Percentiles rank a stretch among this genome's conserved stretches.
phyloP scores from a whole-genome alignment of 495 filamentous ascomycete genomes.

The Neurospora sublineolata region DNA sequence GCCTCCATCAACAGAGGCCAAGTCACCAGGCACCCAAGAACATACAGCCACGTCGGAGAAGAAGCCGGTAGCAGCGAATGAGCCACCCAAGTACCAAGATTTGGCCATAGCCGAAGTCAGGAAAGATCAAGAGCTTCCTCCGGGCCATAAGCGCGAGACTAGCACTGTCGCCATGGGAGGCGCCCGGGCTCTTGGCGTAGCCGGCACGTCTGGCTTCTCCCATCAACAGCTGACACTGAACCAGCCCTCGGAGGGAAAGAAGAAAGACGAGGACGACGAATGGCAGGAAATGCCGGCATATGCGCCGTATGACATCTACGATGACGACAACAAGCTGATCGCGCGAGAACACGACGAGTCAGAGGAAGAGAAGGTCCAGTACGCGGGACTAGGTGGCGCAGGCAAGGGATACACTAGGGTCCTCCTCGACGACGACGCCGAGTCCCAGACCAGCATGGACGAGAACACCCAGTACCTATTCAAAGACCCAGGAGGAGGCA shows the following conservation, averaged over 20 bases:
- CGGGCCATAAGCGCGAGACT: conserved; percentile 20
- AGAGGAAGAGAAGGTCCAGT: conserved; percentile 61
- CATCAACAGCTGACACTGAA: conserved; percentile 67
- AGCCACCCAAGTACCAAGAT: conserved; percentile 11
- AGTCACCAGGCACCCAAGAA: background rate
- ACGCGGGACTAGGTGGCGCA: conserved; percentile 68
- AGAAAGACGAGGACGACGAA: conserved; percentile 44
- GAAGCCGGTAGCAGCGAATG: conserved; percentile 3
- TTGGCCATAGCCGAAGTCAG: conserved; percentile 9
- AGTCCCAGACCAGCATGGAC: conserved; percentile 91
- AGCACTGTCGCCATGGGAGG: conserved; percentile 10
- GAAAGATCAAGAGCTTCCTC: conserved; percentile 5
- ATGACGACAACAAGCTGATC: conserved; percentile 81
- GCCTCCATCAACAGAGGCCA: background rate
- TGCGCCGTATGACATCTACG: conserved; percentile 85
- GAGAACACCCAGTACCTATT: conserved; percentile 96
- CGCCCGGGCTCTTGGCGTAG: background rate
- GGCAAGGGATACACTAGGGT: conserved; percentile 92
- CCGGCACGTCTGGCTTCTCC: conserved; percentile 70
- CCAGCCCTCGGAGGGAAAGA: conserved; percentile 34
- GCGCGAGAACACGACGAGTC: conserved; percentile 64
- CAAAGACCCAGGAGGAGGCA: conserved; percentile 45
- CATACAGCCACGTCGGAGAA: background rate
- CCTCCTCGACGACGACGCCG: conserved; percentile 83
- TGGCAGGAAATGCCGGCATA: conserved; percentile 95